These are phyloP conservation scores for Ophiocordyceps polyrhachis-furcata DNA, from an alignment of 2,329 filamentous ascomycete genomes.

Conservation along the genomic window DNA sequence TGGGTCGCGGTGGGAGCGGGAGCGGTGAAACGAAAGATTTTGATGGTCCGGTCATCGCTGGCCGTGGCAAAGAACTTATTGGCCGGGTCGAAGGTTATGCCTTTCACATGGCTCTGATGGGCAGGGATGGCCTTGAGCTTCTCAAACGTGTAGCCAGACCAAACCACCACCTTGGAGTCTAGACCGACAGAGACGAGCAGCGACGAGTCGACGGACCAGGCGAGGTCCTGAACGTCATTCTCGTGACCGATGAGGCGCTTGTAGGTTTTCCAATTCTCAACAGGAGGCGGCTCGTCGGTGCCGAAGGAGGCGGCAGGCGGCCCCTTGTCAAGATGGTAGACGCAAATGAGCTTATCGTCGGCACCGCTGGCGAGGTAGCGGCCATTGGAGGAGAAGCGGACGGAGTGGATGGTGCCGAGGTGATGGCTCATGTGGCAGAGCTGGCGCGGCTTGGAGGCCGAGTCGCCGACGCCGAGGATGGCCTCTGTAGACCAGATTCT, in stretches of 20 bases:
- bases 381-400: slow-evolving; percentile 88
- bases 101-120: slow-evolving; percentile 96
- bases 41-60: slow-evolving; percentile 90
- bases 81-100: slow-evolving; percentile 93
- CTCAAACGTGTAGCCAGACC: slow-evolving; percentile 96
- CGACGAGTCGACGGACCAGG: slow-evolving; percentile 91
- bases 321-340: slow-evolving; percentile 77
- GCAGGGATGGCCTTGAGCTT: slow-evolving; percentile 86
- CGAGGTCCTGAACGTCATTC: slow-evolving; percentile 94
- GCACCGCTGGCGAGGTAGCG: slow-evolving; percentile 92
- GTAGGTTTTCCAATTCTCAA: slow-evolving; percentile 96
- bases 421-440: slow-evolving; percentile 97
- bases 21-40: slow-evolving; percentile 87
- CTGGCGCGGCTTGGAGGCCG: slow-evolving; percentile 61
- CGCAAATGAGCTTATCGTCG: slow-evolving; percentile 97
- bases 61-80: slow-evolving; percentile 99
- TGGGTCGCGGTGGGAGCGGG: slow-evolving; percentile 80
- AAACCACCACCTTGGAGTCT: slow-evolving; percentile 95
- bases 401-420: slow-evolving; percentile 89
- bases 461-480: slow-evolving; percentile 62
- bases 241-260: slow-evolving; percentile 89
- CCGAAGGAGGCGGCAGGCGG: slow-evolving; percentile 68
- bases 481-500: slow-evolving; percentile 96
- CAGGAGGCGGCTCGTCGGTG: slow-evolving; percentile 76
- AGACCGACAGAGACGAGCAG: slow-evolving; percentile 89